Conservation (phyloP, 768 basidiomycete species). For the Boletellus sp. region DNA sequence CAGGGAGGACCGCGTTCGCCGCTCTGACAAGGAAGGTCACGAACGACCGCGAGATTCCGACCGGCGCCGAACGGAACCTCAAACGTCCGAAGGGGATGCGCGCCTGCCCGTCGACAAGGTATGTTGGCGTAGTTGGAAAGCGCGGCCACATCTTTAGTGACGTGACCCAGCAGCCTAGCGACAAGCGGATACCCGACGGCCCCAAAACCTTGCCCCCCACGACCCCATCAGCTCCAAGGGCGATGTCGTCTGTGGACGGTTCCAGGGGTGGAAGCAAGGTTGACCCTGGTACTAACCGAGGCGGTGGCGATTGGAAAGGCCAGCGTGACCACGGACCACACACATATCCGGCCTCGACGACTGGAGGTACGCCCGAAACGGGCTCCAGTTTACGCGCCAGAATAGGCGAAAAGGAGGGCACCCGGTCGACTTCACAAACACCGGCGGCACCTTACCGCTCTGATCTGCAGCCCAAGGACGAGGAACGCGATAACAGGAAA, state of each 20-base stretch:
- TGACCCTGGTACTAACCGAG: slow-evolving; percentile 34
- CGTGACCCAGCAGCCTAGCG: slow-evolving; percentile 36
- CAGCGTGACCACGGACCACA: slow-evolving; percentile 34
- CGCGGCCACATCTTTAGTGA: slow-evolving; percentile 5
- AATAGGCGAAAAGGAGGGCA: slow-evolving; percentile 57
- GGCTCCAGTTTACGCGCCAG: slow-evolving; percentile 49
- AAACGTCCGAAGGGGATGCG: slow-evolving; percentile 47
- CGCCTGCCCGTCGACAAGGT: slow-evolving; percentile 63
- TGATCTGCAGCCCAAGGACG: slow-evolving; percentile 48
- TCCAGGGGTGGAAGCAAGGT: slow-evolving; percentile 38
- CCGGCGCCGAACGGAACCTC: slow-evolving; percentile 63
- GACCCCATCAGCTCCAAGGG: slow-evolving; percentile 68
- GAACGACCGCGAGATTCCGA: slow-evolving; percentile 67
- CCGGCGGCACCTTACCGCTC: slow-evolving; percentile 42
- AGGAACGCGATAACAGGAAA: slow-evolving; percentile 68
- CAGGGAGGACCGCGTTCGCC: slow-evolving; percentile 69
- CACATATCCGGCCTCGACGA: slow-evolving; percentile 17
- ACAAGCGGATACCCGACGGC: slow-evolving; percentile 56
- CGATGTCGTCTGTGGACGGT: slow-evolving; percentile 55
- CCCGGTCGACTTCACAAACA: slow-evolving; percentile 38
- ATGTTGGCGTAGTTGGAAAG: slow-evolving; percentile 16
- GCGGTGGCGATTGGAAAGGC: slow-evolving; percentile 51
- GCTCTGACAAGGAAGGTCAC: slow-evolving; percentile 66
- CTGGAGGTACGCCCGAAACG: slow-evolving; percentile 20
- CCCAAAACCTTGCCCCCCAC: slow-evolving; percentile 52